Conservation (phyloP, 306 rosid species). For the Lupinus albus region DNA sequence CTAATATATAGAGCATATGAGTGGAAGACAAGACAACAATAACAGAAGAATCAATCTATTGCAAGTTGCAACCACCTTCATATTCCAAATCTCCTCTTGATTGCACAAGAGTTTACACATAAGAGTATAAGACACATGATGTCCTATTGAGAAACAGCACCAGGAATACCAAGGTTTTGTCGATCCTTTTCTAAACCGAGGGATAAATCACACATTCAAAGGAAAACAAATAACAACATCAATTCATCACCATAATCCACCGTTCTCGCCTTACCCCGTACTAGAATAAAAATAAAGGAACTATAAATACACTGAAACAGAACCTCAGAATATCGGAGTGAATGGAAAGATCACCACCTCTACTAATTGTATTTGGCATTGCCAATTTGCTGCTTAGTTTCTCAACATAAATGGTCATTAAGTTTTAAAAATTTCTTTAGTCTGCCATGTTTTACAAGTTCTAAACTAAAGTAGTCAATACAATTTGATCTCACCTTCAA, state of each 20-base stretch:
- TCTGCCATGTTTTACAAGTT: slow-evolving; percentile 1
- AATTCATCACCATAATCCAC: neutral
- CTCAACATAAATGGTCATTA: neutral
- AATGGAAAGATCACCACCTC: neutral
- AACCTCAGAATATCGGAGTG: too few species aligned
- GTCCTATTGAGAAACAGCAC: too few species aligned
- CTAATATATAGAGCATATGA: slow-evolving; percentile 2
- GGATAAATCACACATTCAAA: too few species aligned
- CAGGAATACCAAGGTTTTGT: too few species aligned
- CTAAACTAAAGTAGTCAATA: neutral
- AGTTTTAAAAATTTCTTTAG: neutral
- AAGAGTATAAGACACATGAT: neutral
- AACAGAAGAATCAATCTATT: slow-evolving; percentile 17
- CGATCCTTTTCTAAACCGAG: too few species aligned
- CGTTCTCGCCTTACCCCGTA: neutral
- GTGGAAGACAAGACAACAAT: slow-evolving; percentile 26
- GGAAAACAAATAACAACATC: neutral
- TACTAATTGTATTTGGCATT: neutral
- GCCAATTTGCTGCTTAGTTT: neutral
- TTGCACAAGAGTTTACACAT: slow-evolving; percentile 7
- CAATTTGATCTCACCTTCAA: slow-evolving; percentile 2
- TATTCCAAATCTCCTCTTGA: neutral
- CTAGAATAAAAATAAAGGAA: neutral
- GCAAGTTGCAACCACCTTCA: slow-evolving; percentile 10
- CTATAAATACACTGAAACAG: neutral